phyloP scores from a whole-genome alignment of 2,329 filamentous ascomycete genomes.

The Apiospora arundinis region DNA sequence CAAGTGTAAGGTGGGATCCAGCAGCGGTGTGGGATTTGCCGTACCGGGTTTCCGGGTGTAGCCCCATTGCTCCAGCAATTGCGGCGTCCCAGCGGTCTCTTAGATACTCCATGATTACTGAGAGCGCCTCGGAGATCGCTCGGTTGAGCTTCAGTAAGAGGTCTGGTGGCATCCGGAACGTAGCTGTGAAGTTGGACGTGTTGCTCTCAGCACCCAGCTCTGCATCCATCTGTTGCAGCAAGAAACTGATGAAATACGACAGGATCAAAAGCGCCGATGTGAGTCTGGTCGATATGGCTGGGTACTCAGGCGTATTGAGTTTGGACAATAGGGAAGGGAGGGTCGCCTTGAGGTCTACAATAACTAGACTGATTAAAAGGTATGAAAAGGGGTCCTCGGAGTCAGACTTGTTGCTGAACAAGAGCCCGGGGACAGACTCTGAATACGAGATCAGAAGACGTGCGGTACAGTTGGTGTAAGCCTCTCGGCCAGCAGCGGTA shows the following conservation, averaged over 20 bases:
- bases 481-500: slow-evolving; percentile 59
- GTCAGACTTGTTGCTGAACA: slow-evolving; percentile 57
- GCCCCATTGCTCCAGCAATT: slow-evolving; percentile 64
- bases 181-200: slow-evolving; percentile 28
- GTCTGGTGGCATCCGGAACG: slow-evolving; percentile 60
- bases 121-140: slow-evolving; percentile 67
- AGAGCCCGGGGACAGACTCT: slow-evolving; percentile 47
- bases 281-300: slow-evolving; percentile 57
- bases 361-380: slow-evolving; percentile 67
- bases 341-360: slow-evolving; percentile 70
- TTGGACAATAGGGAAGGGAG: slow-evolving; percentile 64
- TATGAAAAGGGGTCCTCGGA: slow-evolving; percentile 64
- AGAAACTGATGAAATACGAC: slow-evolving; percentile 64
- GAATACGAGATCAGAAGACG: slow-evolving; percentile 64
- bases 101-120: slow-evolving; percentile 68
- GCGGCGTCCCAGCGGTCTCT: slow-evolving; percentile 74
- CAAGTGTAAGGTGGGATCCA: slow-evolving; percentile 55
- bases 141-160: slow-evolving; percentile 66
- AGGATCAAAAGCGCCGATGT: slow-evolving; percentile 68
- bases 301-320: slow-evolving; percentile 62
- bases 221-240: slow-evolving; percentile 60
- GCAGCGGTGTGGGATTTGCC: slow-evolving; percentile 50
- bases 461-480: slow-evolving; percentile 65
- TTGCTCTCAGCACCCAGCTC: slow-evolving; percentile 40
- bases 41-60: slow-evolving; percentile 62